phyloP scores from a whole-genome alignment of 2,329 filamentous ascomycete genomes.

The Arthrinium puccinioides region DNA sequence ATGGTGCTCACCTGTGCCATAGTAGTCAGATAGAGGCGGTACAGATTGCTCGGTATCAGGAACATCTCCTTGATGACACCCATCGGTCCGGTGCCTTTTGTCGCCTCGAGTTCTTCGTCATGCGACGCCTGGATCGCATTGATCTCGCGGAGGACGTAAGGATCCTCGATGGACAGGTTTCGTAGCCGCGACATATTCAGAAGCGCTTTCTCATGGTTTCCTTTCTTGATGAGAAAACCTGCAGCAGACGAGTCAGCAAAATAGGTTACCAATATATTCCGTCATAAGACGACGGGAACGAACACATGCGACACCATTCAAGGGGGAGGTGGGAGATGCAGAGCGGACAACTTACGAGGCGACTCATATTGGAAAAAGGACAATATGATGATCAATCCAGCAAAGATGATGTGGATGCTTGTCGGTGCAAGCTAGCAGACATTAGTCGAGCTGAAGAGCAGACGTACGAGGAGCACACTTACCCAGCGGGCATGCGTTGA shows the following conservation, averaged over 20 bases:
- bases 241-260: not conserved
- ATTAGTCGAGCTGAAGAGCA: too few relatives aligned
- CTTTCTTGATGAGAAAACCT: conserved; percentile 56
- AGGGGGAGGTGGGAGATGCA: not conserved
- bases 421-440: conserved; percentile 57
- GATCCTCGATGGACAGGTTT: conserved; percentile 49
- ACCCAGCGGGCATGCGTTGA: conserved; percentile 42
- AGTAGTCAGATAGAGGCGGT: conserved; percentile 62
- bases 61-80: conserved; percentile 65
- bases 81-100: conserved; percentile 54
- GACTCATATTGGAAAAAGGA: conserved; percentile 65
- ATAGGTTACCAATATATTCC: too few relatives aligned
- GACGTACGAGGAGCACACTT: too few relatives aligned
- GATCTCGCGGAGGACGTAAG: conserved; percentile 56
- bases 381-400: conserved; percentile 61
- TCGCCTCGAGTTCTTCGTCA: conserved; percentile 66
- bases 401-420: conserved; percentile 71
- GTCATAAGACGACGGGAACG: too few relatives aligned
- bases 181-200: conserved; percentile 50
- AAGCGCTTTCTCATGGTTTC: conserved; percentile 51
- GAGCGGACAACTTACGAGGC: conserved; percentile 37
- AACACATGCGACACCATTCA: too few relatives aligned
- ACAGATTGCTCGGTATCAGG: conserved; percentile 59
- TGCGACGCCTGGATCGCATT: conserved; percentile 57
- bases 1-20: conserved; percentile 65